Base-by-base conservation (phyloP, 2,329 filamentous ascomycete species). In the Trichoderma guizhouense region DNA sequence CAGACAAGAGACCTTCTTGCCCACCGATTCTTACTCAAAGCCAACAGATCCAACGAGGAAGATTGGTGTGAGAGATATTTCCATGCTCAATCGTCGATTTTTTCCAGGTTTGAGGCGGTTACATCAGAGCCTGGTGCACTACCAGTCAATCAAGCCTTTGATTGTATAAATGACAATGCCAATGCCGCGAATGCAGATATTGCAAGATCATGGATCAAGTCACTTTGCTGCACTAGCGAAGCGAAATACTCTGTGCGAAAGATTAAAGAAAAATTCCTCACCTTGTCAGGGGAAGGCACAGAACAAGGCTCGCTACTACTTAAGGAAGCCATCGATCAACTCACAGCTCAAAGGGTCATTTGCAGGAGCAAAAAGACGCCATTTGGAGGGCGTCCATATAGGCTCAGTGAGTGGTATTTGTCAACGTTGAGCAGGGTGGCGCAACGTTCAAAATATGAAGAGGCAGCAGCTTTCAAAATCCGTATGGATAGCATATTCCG, bases 51-150 rank as follows among this genome's bases (percentile, higher is more conserved):
- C 1, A 61, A 65, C 4, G 76, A 74, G 67, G 78, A 83, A 71
- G 80, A 85, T 74, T 90, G 86, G 87, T 83, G 86, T 71, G 88
- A 89, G 72, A 85, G 81, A n/a, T 91, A 85, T 79, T 90, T 87
- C 74, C 83, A 86, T 72, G 77, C 82, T 7, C 81, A 85, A 61
- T 82, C 87, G 8, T 89, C 88, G 1, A 85, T 89, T 3, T 88
- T 88, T 74, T 84, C 86, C 64, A 87, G 89, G 21, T 85, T 90
- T 61, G 86, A 89, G 74, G 86, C 87, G 28, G 81, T 84, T 0
- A 84, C 87, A 2, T 83, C 86, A 7, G 83, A 86, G 64, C 79
- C 87, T 1, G 82, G 85, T 1, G 82, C 84, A 12, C 76, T 82
- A n/a, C 61, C 73, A n/a, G 60, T 79, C 11, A 18, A 36, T 11